These are phyloP conservation scores for Perkinsus marinus DNA, from an alignment of 169 alveolate species.

Conservation along the genomic window DNA sequence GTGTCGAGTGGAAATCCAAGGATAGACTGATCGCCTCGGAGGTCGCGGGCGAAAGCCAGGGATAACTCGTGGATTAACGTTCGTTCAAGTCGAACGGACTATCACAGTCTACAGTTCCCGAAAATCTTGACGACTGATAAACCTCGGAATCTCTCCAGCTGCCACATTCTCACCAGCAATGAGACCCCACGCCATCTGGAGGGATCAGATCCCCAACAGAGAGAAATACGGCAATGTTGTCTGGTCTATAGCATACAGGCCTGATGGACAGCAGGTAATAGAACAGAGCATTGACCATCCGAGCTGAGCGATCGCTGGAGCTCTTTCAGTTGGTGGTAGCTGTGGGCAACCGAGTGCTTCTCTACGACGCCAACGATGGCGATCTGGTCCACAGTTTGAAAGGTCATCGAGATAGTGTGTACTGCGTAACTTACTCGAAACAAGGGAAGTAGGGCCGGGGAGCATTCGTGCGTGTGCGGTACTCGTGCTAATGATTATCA, in stretches of 20 bases:
- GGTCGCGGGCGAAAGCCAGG: no score
- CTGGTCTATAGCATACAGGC: conserved; percentile 37
- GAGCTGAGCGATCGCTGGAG: background rate
- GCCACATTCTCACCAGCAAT: background rate
- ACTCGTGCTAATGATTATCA: background rate
- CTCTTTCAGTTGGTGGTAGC: conserved; percentile 18
- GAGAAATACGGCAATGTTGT: conserved; percentile 23
- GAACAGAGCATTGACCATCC: no score
- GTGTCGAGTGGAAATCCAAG: no score
- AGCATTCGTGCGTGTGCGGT: background rate
- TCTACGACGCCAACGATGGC: conserved; percentile 30
- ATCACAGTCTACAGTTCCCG: no score
- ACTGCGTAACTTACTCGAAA: conserved; percentile 60
- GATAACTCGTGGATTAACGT: no score
- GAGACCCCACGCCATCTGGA: conserved; percentile 4
- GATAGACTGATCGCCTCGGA: no score
- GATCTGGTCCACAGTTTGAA: conserved; percentile 23
- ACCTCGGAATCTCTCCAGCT: no score
- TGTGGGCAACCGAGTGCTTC: conserved; percentile 32
- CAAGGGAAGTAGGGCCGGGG: conserved; percentile 39
- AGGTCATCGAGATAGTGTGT: conserved; percentile 50
- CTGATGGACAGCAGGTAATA: conserved; percentile 35
- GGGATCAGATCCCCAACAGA: conserved; percentile 14
- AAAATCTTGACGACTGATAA: no score
- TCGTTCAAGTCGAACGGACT: no score